Evolutionary conservation across 257 asterid species (phyloP).

Genomic region (Perilla frutescens): DNA sequence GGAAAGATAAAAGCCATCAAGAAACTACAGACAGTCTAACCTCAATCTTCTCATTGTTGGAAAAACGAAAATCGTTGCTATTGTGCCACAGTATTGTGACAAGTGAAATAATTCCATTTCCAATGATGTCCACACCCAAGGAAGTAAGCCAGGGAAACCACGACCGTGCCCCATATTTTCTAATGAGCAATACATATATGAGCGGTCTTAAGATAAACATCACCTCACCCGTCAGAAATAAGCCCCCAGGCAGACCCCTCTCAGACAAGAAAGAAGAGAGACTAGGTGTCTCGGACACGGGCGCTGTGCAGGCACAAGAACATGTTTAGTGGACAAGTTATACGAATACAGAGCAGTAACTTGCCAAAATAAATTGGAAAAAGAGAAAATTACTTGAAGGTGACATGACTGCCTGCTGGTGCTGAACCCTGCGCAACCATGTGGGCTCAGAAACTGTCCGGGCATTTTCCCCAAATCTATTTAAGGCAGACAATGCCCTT

Average conservation of each 20-base stretch:
- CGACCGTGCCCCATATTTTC: constrained; percentile 73
- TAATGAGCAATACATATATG: constrained; percentile 72
- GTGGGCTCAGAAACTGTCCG: constrained; percentile 72
- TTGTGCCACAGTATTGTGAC: constrained; percentile 40
- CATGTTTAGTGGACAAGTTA: constrained; percentile 14
- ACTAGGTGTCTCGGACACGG: constrained; percentile 50
- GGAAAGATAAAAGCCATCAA: not conserved
- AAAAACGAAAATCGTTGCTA: constrained; percentile 52
- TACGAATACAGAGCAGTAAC: constrained; percentile 3
- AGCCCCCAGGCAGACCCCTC: constrained; percentile 78
- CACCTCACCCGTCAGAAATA: constrained; percentile 83
- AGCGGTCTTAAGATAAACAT: constrained; percentile 85
- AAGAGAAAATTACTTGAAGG: constrained; percentile 56
- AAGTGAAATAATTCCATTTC: constrained; percentile 66
- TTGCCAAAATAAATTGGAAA: not conserved
- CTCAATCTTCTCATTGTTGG: constrained; percentile 75
- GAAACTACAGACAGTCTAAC: constrained; percentile 47
- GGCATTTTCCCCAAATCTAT: constrained; percentile 82
- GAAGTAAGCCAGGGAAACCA: constrained; percentile 96
- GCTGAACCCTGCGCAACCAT: constrained; percentile 80
- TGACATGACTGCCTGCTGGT: constrained; percentile 68
- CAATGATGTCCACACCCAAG: constrained; percentile 68
- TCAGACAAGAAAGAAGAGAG: constrained; percentile 67
- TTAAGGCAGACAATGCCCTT: constrained; percentile 91
- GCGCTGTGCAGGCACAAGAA: constrained; percentile 44